A percentile compares a stretch with the other conserved stretches of the same genome.
These are phyloP conservation scores for Fraxinus anomala DNA, from an alignment of 257 asterid species.

Conservation along the genomic window DNA sequence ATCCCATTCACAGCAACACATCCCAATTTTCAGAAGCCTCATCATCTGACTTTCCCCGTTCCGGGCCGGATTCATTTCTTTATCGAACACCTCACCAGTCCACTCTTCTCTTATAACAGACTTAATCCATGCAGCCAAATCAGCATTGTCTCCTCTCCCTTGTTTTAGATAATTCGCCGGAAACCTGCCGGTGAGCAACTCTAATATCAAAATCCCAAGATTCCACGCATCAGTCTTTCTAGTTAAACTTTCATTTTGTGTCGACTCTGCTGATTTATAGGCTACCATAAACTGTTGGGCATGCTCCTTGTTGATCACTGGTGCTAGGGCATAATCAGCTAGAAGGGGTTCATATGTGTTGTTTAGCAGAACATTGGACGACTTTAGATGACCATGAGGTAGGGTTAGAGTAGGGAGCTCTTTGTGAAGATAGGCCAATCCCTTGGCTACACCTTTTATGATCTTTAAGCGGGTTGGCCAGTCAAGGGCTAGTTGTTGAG, in stretches of 20 bases:
- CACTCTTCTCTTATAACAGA: slow-evolving; percentile 71
- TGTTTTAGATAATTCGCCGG: slow-evolving; percentile 57
- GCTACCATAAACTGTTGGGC: slow-evolving; percentile 71
- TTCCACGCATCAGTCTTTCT: slow-evolving; percentile 71
- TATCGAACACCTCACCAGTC: slow-evolving; percentile 76
- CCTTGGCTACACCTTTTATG: slow-evolving; percentile 65
- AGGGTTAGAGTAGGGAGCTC: slow-evolving; percentile 44
- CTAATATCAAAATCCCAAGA: slow-evolving; percentile 64
- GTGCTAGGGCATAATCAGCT: slow-evolving; percentile 52
- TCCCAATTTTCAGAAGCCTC: slow-evolving; percentile 64
- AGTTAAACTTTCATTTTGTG: slow-evolving; percentile 32
- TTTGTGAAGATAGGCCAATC: slow-evolving; percentile 48
- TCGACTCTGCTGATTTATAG: slow-evolving; percentile 60
- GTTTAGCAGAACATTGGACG: slow-evolving; percentile 62
- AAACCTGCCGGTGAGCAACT: slow-evolving; percentile 60
- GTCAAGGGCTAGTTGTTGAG: slow-evolving; percentile 40
- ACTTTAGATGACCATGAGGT: slow-evolving; percentile 77
- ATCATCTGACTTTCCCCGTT: slow-evolving; percentile 56
- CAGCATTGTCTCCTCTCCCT: slow-evolving; percentile 51
- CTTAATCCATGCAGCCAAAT: slow-evolving; percentile 67
- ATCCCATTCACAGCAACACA: slow-evolving; percentile 65
- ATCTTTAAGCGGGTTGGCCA: slow-evolving; percentile 61
- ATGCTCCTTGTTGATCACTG: slow-evolving; percentile 53
- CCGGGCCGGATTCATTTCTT: slow-evolving; percentile 42
- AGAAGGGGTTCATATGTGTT: slow-evolving; percentile 39